These are phyloP conservation scores for Acacia pycnantha DNA, from an alignment of 331 rosid species.

Conservation along the genomic window DNA sequence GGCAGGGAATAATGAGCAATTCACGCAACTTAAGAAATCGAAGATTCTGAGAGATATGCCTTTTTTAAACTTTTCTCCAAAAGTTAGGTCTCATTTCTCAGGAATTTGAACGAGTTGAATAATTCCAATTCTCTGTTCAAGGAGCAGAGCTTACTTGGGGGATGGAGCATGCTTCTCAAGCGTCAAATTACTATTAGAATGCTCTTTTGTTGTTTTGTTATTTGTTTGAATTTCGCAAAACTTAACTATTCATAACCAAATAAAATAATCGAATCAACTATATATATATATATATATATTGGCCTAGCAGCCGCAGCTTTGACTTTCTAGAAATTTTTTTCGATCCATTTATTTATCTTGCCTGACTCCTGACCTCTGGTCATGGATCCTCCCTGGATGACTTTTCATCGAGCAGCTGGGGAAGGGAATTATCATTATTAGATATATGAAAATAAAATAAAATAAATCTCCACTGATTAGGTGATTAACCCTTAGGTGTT, in stretches of 20 bases:
- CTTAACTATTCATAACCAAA: neutral
- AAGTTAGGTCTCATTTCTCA: neutral
- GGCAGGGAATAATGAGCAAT: neutral
- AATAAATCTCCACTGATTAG: neutral
- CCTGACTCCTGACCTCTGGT: neutral
- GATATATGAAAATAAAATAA: neutral
- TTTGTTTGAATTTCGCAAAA: neutral
- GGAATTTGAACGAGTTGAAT: neutral
- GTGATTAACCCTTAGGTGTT: neutral
- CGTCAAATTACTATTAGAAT: neutral
- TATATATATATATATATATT: no score
- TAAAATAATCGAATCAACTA: neutral
- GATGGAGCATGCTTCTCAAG: neutral
- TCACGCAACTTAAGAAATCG: neutral
- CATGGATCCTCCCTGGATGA: neutral
- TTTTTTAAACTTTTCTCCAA: neutral
- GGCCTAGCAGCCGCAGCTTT: neutral
- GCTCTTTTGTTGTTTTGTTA: neutral
- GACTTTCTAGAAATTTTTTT: neutral
- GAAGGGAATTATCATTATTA: no score
- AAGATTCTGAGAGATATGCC: neutral
- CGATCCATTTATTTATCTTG: neutral
- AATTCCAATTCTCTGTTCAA: neutral
- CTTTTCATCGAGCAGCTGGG: neutral
- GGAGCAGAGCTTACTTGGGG: neutral